Conservation (phyloP, 495 filamentous ascomycete species). For the Penicillium simplicissimum region DNA sequence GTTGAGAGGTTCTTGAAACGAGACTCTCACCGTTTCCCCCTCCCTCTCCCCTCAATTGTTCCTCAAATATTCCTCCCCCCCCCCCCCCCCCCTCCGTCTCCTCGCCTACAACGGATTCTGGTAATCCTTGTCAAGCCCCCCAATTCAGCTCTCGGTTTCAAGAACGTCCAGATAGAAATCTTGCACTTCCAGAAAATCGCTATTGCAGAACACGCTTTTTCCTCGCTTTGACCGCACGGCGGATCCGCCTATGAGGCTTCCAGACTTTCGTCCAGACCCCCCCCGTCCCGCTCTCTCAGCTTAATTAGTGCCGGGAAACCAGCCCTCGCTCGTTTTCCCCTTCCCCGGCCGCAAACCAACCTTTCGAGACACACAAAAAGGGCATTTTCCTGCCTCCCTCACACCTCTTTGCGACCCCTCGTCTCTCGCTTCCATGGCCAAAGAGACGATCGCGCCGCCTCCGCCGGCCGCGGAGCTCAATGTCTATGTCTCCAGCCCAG, state of each 20-base stretch:
- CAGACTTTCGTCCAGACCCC: slow-evolving; percentile 14
- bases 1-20: slow-evolving; percentile 26
- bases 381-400: slow-evolving; percentile 20
- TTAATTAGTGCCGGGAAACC: slow-evolving; percentile 25
- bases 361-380: not conserved
- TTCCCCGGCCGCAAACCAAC: slow-evolving; percentile 10
- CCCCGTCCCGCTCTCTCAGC: slow-evolving; percentile 22
- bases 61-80: not conserved
- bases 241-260: slow-evolving; percentile 28
- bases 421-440: slow-evolving; percentile 32
- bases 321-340: slow-evolving; percentile 21
- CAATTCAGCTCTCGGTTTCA: not conserved
- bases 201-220: not conserved
- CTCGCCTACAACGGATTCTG: slow-evolving; percentile 16
- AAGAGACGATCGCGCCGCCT: slow-evolving; percentile 30
- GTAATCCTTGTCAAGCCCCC: slow-evolving; percentile 11
- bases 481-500: slow-evolving; percentile 44
- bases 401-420: slow-evolving; percentile 13
- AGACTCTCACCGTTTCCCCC: slow-evolving; percentile 22
- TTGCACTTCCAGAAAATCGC: not conserved
- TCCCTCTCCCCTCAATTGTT: slow-evolving; percentile 13
- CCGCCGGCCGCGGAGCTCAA: slow-evolving; percentile 42
- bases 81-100: slow-evolving; percentile 4
- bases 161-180: not conserved
- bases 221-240: slow-evolving; percentile 19